These are phyloP conservation scores for Cryptococcus sp. DNA, from an alignment of 1,284 basidiomycete species.

Conservation along the genomic window DNA sequence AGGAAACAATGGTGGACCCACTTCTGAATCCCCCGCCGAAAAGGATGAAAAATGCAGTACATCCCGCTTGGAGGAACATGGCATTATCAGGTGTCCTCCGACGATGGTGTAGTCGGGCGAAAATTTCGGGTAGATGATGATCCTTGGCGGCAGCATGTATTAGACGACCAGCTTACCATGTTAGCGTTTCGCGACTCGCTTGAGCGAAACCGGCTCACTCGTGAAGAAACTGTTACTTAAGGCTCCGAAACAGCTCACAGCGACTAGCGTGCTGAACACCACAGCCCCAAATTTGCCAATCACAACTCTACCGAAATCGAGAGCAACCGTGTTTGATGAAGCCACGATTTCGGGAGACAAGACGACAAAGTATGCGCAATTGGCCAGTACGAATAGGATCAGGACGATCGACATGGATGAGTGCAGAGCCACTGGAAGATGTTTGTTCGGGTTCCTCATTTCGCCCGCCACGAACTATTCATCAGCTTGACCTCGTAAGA, in stretches of 20 bases:
- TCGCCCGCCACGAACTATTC: constrained; percentile 84
- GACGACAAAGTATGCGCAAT: constrained; percentile 88
- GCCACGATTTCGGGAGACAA: constrained; percentile 65
- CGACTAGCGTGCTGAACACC: constrained; percentile 79
- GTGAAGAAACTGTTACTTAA: constrained; percentile 84
- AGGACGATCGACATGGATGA: constrained; percentile 66
- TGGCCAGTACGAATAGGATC: constrained; percentile 73
- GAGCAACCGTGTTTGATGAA: constrained; percentile 76
- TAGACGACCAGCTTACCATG: constrained; percentile 57
- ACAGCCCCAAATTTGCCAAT: constrained; percentile 82
- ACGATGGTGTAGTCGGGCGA: constrained; percentile 66
- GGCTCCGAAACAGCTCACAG: constrained; percentile 90
- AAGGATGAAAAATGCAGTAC: constrained; percentile 72
- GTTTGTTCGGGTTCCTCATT: constrained; percentile 75
- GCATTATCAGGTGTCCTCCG: constrained; percentile 82
- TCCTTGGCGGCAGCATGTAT: constrained; percentile 86
- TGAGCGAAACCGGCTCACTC: constrained; percentile 33
- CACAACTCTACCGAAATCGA: constrained; percentile 85
- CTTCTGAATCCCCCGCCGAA: constrained; percentile 83
- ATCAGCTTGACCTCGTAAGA: not conserved
- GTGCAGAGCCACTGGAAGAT: constrained; percentile 86
- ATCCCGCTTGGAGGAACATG: constrained; percentile 65
- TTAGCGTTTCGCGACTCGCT: not conserved
- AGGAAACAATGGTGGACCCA: constrained; percentile 9
- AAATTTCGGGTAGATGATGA: constrained; percentile 76